Percentiles rank a stretch among this genome's conserved stretches.
Conservation (phyloP, 345 rosid genomes). For the Ailanthus altissimus region DNA sequence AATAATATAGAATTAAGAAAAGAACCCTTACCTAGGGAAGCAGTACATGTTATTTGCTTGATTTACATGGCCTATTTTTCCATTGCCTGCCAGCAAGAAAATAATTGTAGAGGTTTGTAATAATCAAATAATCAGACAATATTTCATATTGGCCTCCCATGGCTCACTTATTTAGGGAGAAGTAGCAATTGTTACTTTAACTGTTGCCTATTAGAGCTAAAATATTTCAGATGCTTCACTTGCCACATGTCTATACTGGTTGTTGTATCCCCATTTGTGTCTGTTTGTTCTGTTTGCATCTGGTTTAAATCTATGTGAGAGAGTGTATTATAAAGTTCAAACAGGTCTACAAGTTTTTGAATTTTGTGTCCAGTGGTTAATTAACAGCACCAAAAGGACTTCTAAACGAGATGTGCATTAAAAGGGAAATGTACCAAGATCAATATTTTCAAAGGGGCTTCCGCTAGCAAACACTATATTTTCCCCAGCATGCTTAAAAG, state of each 20-base stretch:
- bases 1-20: constrained; percentile 15
- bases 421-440: constrained; percentile 58
- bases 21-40: constrained; percentile 83
- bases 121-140: not conserved
- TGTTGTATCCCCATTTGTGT: not conserved
- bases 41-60: constrained; percentile 99
- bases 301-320: not conserved
- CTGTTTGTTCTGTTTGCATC: not conserved
- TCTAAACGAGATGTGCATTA: constrained; percentile 19
- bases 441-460: constrained; percentile 90
- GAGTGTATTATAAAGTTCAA: not conserved
- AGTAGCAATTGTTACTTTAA: constrained; percentile 1
- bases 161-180: constrained; percentile 3
- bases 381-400: not conserved
- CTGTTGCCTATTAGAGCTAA: not conserved
- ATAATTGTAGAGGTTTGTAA: constrained; percentile 9
- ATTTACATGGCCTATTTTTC: constrained; percentile 87
- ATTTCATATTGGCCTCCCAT: not conserved
- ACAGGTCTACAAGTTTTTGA: not conserved
- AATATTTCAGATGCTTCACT: not conserved
- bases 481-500: constrained; percentile 91
- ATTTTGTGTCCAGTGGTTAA: not conserved
- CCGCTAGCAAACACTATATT: constrained; percentile 93
- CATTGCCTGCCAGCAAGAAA: constrained; percentile 60
- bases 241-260: not conserved